phyloP scores from a whole-genome alignment of 2,329 filamentous ascomycete genomes.

The Annulohypoxylon truncatum region DNA sequence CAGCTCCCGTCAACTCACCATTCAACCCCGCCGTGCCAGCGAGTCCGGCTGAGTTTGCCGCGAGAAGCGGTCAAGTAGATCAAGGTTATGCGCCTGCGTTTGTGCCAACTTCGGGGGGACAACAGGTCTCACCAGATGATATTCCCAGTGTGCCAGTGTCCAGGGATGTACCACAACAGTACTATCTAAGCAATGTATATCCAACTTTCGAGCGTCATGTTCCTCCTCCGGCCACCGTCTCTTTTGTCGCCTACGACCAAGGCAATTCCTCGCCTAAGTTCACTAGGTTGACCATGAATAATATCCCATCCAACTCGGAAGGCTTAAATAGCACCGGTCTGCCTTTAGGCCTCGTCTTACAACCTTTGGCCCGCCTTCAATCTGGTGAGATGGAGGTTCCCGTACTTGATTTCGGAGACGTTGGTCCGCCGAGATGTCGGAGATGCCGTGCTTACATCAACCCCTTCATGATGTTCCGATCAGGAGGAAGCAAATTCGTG shows the following conservation, averaged over 20 bases:
- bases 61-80: slow-evolving; percentile 54
- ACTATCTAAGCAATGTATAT: slow-evolving; percentile 89
- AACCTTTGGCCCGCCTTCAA: slow-evolving; percentile 86
- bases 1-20: slow-evolving; percentile 65
- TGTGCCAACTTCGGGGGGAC: slow-evolving; percentile 72
- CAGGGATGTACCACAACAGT: slow-evolving; percentile 82
- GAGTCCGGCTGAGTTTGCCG: slow-evolving; percentile 60
- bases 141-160: slow-evolving; percentile 90
- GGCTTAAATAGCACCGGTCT: slow-evolving; percentile 82
- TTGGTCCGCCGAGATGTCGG: slow-evolving; percentile 88
- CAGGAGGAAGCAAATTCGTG: slow-evolving; percentile 94
- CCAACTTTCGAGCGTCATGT: slow-evolving; percentile 95
- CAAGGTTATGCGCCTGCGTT: slow-evolving; percentile 57
- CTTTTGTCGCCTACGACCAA: slow-evolving; percentile 94
- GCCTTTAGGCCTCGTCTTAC: slow-evolving; percentile 87
- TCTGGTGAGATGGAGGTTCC: slow-evolving; percentile 88
- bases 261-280: slow-evolving; percentile 97
- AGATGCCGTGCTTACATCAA: slow-evolving; percentile 98
- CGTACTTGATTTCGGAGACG: slow-evolving; percentile 93
- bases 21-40: slow-evolving; percentile 60
- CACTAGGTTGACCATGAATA: slow-evolving; percentile 90
- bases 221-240: slow-evolving; percentile 86
- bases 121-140: slow-evolving; percentile 87
- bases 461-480: slow-evolving; percentile 97
- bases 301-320: slow-evolving; percentile 86